Evolutionary conservation across 306 rosid species (phyloP), one percentile per base, ranked within the genome.

Genomic region (Arachis stenosperma): DNA sequence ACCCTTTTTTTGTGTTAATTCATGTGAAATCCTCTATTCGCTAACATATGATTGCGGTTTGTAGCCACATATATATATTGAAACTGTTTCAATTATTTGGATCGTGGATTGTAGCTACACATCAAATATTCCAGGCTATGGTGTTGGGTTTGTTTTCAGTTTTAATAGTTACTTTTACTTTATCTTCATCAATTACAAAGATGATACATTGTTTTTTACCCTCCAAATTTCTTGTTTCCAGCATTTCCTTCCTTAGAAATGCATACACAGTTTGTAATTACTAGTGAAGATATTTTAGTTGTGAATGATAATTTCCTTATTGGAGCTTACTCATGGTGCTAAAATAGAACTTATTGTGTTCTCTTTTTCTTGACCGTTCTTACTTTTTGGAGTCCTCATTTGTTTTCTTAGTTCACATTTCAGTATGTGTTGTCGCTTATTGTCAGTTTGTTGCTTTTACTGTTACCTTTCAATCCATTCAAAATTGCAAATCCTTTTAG

Each of bases 151-250:
- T 70, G 41, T 56, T 70, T 41, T 40, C 42, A 22, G 5, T 33
- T 61, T 14, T 37, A 8, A 22, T 41, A 52, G 43, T 43, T 54
- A 17, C 44, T 56, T 70, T 11, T 54, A 52, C 62, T 46, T 63
- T 44, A 62, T 44, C 70, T 54, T 56, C 55, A 14, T 8, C 54
- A 29, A 43, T 27, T 33, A 62, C 36, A 62, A 33, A 41, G 48
- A 7, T 61, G 27, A 44, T n/a, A 7, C 42, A 8, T 11, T 54
- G n/a, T 58, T 69, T 61, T 68, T 29, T 63, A 69, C 27, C 36
- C 70, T 30, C 22, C 44, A 63, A 9, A 9, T 37, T n/a, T 46
- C 11, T 15, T 58, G 29, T 61, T 36, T 12, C n/a, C 14, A 17
- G 22, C 54, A 29, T 43, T 69, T 69, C 42, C 54, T 54, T 22